A percentile compares a stretch with the other conserved stretches of the same genome.
Evolutionary conservation across 441 rosid genomes (phyloP).

Genomic region (Croton laevigatus): DNA sequence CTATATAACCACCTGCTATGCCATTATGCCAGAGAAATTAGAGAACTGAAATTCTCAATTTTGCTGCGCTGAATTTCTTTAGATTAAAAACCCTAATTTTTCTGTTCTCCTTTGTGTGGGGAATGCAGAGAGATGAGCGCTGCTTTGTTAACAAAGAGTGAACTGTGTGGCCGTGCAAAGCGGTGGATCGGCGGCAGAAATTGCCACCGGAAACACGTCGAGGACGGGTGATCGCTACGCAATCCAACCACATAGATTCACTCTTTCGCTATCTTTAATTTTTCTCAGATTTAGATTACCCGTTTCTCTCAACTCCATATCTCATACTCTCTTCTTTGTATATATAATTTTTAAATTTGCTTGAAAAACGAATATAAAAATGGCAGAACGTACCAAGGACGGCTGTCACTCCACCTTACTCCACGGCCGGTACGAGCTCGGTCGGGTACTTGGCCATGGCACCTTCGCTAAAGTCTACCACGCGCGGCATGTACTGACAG

Average conservation of each 20-base stretch:
- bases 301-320: not conserved
- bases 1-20: not conserved
- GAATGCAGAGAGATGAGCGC: constrained; percentile 92
- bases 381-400: constrained; percentile 30
- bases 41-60: not conserved
- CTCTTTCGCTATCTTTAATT: not conserved
- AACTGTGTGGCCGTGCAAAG: constrained; percentile 48
- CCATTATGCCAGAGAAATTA: not conserved
- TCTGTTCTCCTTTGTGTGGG: constrained; percentile 29
- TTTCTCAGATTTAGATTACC: not conserved
- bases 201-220: constrained; percentile 95
- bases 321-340: not conserved
- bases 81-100: not conserved
- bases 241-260: not conserved
- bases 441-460: constrained; percentile 74
- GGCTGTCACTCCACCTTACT: constrained; percentile 32
- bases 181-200: constrained; percentile 69
- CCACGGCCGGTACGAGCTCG: constrained; percentile 80
- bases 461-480: constrained; percentile 85
- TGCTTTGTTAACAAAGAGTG: constrained; percentile 44
- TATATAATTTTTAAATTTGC: not conserved
- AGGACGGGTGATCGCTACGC: constrained; percentile 77
- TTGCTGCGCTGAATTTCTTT: not conserved
- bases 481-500: constrained; percentile 50
- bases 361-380: not conserved